Percentiles rank a stretch among this genome's conserved stretches.
phyloP scores from a whole-genome alignment of 139 green algal species.

The Yamagishiella unicocca region DNA sequence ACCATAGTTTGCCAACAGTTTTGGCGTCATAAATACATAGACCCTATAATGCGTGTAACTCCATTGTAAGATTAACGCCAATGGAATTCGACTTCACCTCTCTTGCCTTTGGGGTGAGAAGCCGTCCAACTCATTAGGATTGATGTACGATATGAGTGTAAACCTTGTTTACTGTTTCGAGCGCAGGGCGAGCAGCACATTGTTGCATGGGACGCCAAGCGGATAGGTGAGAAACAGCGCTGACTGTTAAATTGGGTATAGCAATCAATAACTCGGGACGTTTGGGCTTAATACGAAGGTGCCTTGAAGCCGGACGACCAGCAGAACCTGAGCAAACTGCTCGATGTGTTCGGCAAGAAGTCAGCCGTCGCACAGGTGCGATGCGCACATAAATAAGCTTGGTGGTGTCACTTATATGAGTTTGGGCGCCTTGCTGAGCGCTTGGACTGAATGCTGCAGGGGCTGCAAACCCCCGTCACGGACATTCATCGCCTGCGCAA shows the following conservation, averaged over 20 bases:
- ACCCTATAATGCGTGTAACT: too few relatives aligned
- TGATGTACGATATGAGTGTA: background rate
- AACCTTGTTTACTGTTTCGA: background rate
- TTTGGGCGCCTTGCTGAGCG: background rate
- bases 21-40: too few relatives aligned
- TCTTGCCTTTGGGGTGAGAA: slow-evolving; percentile 40
- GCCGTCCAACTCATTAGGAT: background rate
- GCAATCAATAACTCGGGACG: background rate
- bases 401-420: background rate
- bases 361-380: slow-evolving; percentile 49
- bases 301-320: slow-evolving; percentile 16
- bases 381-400: too few relatives aligned
- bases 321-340: slow-evolving; percentile 23
- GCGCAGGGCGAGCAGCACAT: slow-evolving; percentile 39
- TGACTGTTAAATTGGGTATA: background rate
- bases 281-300: slow-evolving; percentile 9
- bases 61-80: too few relatives aligned
- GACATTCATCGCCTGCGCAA: slow-evolving; percentile 49
- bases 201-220: background rate
- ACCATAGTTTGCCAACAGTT: too few relatives aligned
- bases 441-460: slow-evolving; percentile 46
- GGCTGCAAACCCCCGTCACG: slow-evolving; percentile 47
- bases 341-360: slow-evolving; percentile 54
- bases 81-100: slow-evolving; percentile 47
- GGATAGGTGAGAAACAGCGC: slow-evolving; percentile 14